These are phyloP conservation scores for Chaetomium fimeti DNA, from an alignment of 495 filamentous ascomycete species.

Conservation along the genomic window DNA sequence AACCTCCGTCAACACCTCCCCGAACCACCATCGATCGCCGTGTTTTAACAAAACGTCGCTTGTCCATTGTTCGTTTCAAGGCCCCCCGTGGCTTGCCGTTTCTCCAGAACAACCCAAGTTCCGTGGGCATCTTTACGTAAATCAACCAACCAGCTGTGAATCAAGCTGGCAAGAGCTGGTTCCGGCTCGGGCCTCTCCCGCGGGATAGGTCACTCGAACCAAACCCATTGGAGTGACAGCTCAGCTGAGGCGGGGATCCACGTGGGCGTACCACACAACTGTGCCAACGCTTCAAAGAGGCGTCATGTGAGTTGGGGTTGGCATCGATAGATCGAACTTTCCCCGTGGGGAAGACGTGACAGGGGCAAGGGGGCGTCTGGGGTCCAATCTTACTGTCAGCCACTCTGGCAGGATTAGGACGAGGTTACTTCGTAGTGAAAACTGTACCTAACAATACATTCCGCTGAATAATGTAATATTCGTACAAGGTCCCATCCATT, in stretches of 20 bases:
- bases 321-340: not conserved
- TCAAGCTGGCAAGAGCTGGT: not conserved
- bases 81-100: not conserved
- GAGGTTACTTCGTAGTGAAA: too few relatives aligned
- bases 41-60: too few relatives aligned
- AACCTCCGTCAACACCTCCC: too few relatives aligned
- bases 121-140: not conserved
- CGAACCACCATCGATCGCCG: too few relatives aligned
- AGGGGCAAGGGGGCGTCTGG: not conserved
- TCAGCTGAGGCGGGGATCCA: not conserved
- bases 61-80: too few relatives aligned
- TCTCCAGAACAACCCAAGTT: too few relatives aligned
- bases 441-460: too few relatives aligned
- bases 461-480: too few relatives aligned
- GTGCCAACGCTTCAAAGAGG: not conserved
- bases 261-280: not conserved
- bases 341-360: slow-evolving; percentile 1
- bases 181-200: not conserved
- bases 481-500: too few relatives aligned
- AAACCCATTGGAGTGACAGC: not conserved
- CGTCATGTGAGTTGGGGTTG: not conserved
- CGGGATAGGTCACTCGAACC: not conserved
- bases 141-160: not conserved
- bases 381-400: too few relatives aligned
- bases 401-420: not conserved